Base-by-base conservation (phyloP, 164 flowering plant species). In the Vitis vinifera region DNA sequence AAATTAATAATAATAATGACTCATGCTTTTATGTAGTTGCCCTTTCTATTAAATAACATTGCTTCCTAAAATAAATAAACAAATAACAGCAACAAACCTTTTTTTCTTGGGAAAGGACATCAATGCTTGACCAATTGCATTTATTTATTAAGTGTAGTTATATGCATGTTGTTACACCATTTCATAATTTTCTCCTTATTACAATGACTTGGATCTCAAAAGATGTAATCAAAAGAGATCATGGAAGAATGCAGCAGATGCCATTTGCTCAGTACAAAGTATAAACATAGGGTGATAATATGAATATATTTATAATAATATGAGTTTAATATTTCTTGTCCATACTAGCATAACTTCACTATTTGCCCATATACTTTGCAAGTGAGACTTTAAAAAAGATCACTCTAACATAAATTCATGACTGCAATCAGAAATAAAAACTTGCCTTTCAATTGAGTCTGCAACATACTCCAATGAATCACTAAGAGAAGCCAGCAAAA, bases 401-500 rank as follows among this genome's bases (percentile, higher is more conserved):
- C 10, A 29, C 10, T 27, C 19, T 7, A 14, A 30, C 15, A 49
- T 63, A 63, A 16, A n/a, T 8, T 10, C 23, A 17, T 49, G 69
- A 15, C 52, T 4, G 49, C 59, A 71, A 50, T 55, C n/a, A 51
- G 30, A 67, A 53, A 23, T 15, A 9, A 60, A 49, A 66, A 72
- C 84, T 84, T 82, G 67, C 98, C 95, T 96, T 82, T 93, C 97
- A 72, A 96, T 91, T 59, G 99, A 93, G 52, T 96, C 97, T 27
- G 98, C 99, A 77, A 96, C 91, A 84, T 89, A 96, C 75, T 96
- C 99, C 84, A 96, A 72, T 37, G 99, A 96, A 82, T 96, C 99
- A 83, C 99, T 93, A 49, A 96, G 84, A 53, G 98, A 93, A 59
- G 99, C 98, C 75, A 96, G 83, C 77, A 96, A 81, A 73, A 93